Evolutionary conservation across 106 monocot genomes (phyloP), one percentile per base, ranked within the genome.

Genomic region (Amphibolis antarctica): DNA sequence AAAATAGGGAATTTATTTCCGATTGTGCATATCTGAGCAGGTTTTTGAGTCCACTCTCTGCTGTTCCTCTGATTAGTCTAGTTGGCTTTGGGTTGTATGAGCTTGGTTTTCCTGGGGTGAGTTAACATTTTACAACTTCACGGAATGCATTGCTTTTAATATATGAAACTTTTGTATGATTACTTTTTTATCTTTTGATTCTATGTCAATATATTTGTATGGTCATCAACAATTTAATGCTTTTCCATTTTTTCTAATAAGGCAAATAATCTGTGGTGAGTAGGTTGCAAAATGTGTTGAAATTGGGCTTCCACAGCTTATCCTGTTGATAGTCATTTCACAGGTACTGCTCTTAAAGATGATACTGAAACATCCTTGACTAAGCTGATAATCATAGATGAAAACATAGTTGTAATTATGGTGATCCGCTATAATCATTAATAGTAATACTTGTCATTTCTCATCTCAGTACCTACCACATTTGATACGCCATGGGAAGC

Each of bases 251-350:
- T 4, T 7, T 36, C 36, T 36, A 36, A 36, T 36, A 2, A 4
- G 36, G 2, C 7, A 36, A 9, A 21, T 53, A 57, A 12, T 28
- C 14, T 57, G 46, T 60, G 19, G 15, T 50, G 36, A 29, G 4
- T 64, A 98, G 96, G 96, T 90, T 69, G 96, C 89, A 11, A 98
- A 98, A 76, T 98, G 96, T 53, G 53, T 90, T 42, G 96, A 98
- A 66, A 90, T 98, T 48, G 96, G 96, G 26, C 90, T 98, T 44
- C 96, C 96, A 22, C 76, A 82, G 63, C 69, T 98, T 29, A 86
- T 98, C 66, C 44, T 86, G 10, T 57, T 98, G 55, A 68, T 90
- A 49, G 51, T 87, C 24, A 72, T 98, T 57, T 90, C 96, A 65
- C 90, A 90, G 96, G 96, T 90, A 83, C 18, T 53, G 18, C 20